phyloP scores from a whole-genome alignment of 495 filamentous ascomycete species.

The Hypoxylon lienhwacheense region DNA sequence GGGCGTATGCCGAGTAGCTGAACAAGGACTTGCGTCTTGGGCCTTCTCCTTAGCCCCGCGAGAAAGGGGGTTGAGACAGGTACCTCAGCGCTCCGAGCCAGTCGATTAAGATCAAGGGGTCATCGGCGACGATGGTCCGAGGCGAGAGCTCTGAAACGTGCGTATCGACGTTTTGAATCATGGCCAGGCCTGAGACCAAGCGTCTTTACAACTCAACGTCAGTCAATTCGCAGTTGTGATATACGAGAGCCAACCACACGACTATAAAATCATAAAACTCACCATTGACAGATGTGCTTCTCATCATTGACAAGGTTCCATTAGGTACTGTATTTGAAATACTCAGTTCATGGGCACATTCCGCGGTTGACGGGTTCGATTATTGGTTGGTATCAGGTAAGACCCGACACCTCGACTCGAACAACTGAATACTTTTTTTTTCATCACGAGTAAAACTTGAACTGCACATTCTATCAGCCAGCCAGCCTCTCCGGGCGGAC shows the following conservation, averaged over 20 bases:
- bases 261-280: background rate
- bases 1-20: conserved; percentile 2
- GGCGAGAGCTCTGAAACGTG: conserved; percentile 28
- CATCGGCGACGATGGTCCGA: conserved; percentile 24
- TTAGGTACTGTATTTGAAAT: too few species aligned
- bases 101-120: conserved; percentile 32
- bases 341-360: too few species aligned
- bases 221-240: too few species aligned
- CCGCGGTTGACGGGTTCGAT: too few species aligned
- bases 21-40: conserved; percentile 1
- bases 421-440: too few species aligned
- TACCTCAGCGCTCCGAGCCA: conserved; percentile 11
- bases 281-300: too few species aligned
- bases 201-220: too few species aligned
- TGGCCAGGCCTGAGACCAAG: background rate
- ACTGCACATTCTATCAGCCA: background rate
- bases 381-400: background rate
- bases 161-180: conserved; percentile 19
- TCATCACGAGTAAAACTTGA: too few species aligned
- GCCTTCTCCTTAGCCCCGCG: conserved; percentile 1
- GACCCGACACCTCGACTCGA: too few species aligned
- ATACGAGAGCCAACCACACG: conserved; percentile 12
- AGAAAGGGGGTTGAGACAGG: conserved; percentile 10
- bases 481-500: too few species aligned
- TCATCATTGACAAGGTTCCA: background rate